Percentiles rank a stretch among this genome's conserved stretches.
Evolutionary conservation across 371 early-diverging fungal species (phyloP).

Genomic region (Apophysomyces sp.): DNA sequence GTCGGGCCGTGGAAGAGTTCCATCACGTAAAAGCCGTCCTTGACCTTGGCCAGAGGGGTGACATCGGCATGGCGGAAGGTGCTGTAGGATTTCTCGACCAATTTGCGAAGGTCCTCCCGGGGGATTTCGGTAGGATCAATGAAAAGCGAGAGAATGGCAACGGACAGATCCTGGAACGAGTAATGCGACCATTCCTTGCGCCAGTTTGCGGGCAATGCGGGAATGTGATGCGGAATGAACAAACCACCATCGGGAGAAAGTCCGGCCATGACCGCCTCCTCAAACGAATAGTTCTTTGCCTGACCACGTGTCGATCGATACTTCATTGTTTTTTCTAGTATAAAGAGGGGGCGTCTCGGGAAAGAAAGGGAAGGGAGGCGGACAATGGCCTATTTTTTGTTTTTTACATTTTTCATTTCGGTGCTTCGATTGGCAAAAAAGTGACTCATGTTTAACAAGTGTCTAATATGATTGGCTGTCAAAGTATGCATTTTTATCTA

Average conservation of each 20-base stretch:
- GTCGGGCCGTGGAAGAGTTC: conserved; percentile 98
- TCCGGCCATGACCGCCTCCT: conserved; percentile 91
- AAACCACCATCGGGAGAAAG: conserved; percentile 95
- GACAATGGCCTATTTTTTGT: neutral
- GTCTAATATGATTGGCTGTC: neutral
- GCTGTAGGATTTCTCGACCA: conserved; percentile 74
- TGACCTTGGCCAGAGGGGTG: conserved; percentile 79
- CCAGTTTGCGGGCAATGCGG: conserved; percentile 67
- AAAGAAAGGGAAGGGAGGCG: neutral
- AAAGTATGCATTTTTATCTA: neutral
- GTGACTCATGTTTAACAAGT: conserved; percentile 12
- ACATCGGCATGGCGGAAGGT: conserved; percentile 80
- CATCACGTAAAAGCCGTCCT: conserved; percentile 70
- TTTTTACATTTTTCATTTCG: conserved; percentile 3
- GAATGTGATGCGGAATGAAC: conserved; percentile 88
- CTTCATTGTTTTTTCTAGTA: conserved; percentile 66
- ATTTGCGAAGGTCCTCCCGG: conserved; percentile 61
- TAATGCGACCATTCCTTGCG: conserved; percentile 67
- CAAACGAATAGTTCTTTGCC: conserved; percentile 75
- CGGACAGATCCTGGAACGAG: conserved; percentile 80
- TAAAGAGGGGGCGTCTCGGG: conserved; percentile 6
- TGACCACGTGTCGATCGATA: conserved; percentile 91
- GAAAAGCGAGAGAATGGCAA: conserved; percentile 79
- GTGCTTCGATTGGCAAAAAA: neutral
- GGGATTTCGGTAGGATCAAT: conserved; percentile 82